A percentile compares a stretch with the other conserved stretches of the same genome.
phyloP scores from a whole-genome alignment of 768 basidiomycete genomes.

The Cyclocybe aegerita region DNA sequence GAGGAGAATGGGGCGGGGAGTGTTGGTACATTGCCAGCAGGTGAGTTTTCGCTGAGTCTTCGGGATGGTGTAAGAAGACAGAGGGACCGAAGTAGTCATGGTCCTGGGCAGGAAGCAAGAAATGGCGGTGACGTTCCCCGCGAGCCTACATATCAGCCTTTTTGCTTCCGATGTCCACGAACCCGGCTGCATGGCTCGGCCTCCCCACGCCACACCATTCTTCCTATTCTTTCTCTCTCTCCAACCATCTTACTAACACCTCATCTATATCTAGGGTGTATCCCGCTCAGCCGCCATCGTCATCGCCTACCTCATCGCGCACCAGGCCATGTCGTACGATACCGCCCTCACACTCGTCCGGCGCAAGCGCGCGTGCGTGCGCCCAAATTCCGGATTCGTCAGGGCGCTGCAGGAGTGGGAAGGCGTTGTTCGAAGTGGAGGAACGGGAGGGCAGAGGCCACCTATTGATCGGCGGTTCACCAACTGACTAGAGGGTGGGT shows the following conservation, averaged over 20 bases:
- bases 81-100: neutral
- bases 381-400: constrained; percentile 72
- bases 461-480: neutral
- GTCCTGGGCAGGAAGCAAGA: neutral
- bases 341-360: constrained; percentile 56
- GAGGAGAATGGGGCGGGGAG: constrained; percentile 58
- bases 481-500: neutral
- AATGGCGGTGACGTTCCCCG: no score
- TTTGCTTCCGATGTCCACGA: no score
- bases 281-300: constrained; percentile 78
- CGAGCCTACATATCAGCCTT: no score
- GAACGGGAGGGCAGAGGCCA: neutral
- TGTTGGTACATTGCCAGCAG: constrained; percentile 84
- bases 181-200: no score
- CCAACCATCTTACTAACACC: constrained; percentile 1
- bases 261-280: constrained; percentile 70
- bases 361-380: constrained; percentile 63
- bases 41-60: constrained; percentile 32
- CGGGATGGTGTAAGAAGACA: neutral
- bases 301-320: constrained; percentile 79
- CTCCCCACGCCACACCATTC: neutral
- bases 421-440: neutral
- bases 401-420: constrained; percentile 58
- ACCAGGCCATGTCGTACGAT: constrained; percentile 70
- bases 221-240: neutral